Evolutionary conservation across 371 early-diverging fungal genomes (phyloP), one percentile per base, ranked within the genome.

Genomic region (Fennellomyces sp.): DNA sequence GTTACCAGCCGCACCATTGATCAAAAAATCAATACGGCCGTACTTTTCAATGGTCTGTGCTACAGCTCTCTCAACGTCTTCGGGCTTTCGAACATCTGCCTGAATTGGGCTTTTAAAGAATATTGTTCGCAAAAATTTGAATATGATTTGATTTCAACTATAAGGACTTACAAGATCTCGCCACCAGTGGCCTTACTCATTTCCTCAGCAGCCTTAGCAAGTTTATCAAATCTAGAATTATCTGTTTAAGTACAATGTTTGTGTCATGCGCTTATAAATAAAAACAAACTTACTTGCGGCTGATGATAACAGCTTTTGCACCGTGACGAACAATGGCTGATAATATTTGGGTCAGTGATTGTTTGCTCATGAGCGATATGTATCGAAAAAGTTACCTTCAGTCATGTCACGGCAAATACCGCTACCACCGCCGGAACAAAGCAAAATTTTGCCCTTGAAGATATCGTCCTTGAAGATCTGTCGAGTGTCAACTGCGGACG

Each of bases 341-440:
- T n/a, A n/a, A n/a, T n/a, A n/a, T n/a, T n/a, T n/a, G n/a, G n/a
- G n/a, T n/a, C n/a, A n/a, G n/a, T n/a, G n/a, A n/a, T n/a, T n/a
- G n/a, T n/a, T n/a, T n/a, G n/a, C n/a, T n/a, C n/a, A n/a, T n/a
- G n/a, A n/a, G n/a, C n/a, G n/a, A n/a, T n/a, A n/a, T n/a, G n/a
- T n/a, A n/a, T n/a, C n/a, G n/a, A n/a, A n/a, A n/a, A n/a, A n/a
- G n/a, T n/a, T n/a, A n/a, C n/a, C n/a, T 63, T 88, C 87, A 8
- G 91, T 84, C 86, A 93, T 89, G 12, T 81, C 88, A 60, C 81
- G 82, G 68, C 92, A 90, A 54, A 93, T 93, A 56, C 93, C 93
- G 28, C 84, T 83, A 45, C 80, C 80, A 13, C 80, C 80, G 26
- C 80, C 80, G 17, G 76, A 74, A 47, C 76, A 76, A 0, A 79